These are phyloP conservation scores for Nothophaeocryptopus gaeumannii DNA, from an alignment of 2,329 filamentous ascomycete species.

Conservation along the genomic window DNA sequence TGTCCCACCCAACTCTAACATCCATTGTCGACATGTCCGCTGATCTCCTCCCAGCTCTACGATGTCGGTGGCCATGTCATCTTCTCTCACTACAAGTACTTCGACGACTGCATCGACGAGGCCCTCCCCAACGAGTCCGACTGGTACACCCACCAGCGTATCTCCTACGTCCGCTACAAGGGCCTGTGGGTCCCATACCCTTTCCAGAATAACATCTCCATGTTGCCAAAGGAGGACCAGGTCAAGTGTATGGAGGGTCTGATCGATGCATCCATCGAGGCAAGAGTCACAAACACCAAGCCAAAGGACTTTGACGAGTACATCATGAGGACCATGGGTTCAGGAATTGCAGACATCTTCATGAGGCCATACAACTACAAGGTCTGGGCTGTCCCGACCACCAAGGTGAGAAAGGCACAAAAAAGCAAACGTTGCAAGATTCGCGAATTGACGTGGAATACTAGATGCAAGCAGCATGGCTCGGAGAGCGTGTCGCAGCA, in stretches of 20 bases:
- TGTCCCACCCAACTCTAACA: constrained; percentile 45
- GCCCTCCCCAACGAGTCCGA: constrained; percentile 89
- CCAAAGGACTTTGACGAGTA: constrained; percentile 97
- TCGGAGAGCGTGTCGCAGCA: constrained; percentile 95
- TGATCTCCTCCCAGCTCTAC: constrained; percentile 66
- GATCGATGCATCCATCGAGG: constrained; percentile 88
- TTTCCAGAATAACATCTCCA: constrained; percentile 99
- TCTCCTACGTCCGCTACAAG: constrained; percentile 98
- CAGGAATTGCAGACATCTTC: constrained; percentile 88
- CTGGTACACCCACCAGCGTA: constrained; percentile 97
- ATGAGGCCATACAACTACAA: constrained; percentile 99
- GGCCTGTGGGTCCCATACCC: constrained; percentile 95
- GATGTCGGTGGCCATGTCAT: constrained; percentile 98
- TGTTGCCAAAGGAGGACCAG: constrained; percentile 96
- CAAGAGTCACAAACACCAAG: constrained; percentile 82
- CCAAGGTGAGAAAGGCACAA: constrained; percentile 63
- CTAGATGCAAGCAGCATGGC: constrained; percentile 98
- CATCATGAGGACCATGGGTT: constrained; percentile 89
- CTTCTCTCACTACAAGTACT: constrained; percentile 99
- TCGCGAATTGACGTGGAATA: constrained; percentile 5
- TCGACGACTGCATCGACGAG: constrained; percentile 97
- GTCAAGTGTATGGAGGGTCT: constrained; percentile 90
- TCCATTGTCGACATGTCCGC: not conserved
- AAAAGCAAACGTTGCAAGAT: not conserved
- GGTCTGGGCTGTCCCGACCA: constrained; percentile 98